Percentiles rank a stretch among this genome's conserved stretches.
Evolutionary conservation across 768 basidiomycete genomes (phyloP).

Genomic region (Mrakia gelida): DNA sequence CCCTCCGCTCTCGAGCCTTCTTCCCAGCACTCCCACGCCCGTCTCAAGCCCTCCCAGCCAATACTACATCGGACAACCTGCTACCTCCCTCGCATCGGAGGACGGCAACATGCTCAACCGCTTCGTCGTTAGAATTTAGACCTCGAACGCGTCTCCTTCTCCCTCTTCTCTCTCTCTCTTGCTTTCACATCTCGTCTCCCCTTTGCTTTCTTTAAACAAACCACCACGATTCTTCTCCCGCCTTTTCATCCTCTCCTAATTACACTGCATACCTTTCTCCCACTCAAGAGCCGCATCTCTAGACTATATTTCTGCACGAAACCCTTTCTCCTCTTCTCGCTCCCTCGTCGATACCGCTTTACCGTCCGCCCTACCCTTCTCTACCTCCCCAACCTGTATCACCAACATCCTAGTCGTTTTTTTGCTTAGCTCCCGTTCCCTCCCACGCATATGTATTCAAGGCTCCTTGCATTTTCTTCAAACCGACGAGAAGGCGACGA

Average conservation of each 20-base stretch:
- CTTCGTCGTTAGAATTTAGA: not conserved
- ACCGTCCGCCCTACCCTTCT: not conserved
- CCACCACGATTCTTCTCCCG: too few species aligned
- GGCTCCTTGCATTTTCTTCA: not conserved
- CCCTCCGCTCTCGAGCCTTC: not conserved
- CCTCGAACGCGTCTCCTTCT: not conserved
- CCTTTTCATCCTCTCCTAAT: too few species aligned
- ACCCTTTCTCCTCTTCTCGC: too few species aligned
- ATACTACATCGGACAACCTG: not conserved
- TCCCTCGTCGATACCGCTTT: too few species aligned
- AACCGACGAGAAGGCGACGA: too few species aligned
- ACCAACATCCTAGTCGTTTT: not conserved
- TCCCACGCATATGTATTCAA: not conserved
- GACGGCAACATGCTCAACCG: not conserved
- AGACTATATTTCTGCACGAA: too few species aligned
- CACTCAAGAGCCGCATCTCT: too few species aligned
- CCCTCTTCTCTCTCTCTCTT: not conserved
- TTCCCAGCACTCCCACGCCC: not conserved
- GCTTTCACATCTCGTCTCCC: not conserved
- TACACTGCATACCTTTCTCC: too few species aligned
- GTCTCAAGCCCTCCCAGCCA: not conserved
- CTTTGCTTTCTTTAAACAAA: too few species aligned
- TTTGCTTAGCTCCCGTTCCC: not conserved
- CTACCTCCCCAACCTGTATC: not conserved
- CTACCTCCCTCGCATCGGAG: not conserved